These are phyloP conservation scores for Diaporthe helianthi DNA, from an alignment of 2,329 filamentous ascomycete genomes.

Conservation along the genomic window DNA sequence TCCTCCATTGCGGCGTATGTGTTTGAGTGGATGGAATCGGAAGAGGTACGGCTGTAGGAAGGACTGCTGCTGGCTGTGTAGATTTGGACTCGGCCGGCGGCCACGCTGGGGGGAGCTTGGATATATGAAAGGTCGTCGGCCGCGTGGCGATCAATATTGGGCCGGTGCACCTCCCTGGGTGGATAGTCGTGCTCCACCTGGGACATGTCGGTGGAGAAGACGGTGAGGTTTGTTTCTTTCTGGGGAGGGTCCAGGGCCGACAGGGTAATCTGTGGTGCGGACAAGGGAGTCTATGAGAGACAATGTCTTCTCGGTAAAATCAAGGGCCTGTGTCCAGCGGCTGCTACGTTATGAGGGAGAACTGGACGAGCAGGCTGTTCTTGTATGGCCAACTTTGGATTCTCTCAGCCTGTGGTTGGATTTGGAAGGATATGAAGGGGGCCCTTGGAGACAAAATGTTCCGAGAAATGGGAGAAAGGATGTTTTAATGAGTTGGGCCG, in stretches of 20 bases:
- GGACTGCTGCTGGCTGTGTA: constrained; percentile 12
- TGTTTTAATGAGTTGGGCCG: constrained; percentile 35
- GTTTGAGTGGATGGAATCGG: constrained; percentile 37
- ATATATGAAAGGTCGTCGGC: constrained; percentile 34
- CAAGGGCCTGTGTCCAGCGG: constrained; percentile 1
- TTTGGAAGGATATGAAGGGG: constrained; percentile 28
- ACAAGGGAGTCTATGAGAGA: constrained; percentile 36
- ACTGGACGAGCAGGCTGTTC: constrained; percentile 14
- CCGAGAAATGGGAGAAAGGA: constrained; percentile 31
- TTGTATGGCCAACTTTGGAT: constrained; percentile 24
- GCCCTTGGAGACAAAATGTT: constrained; percentile 1
- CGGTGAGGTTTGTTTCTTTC: constrained; percentile 20
- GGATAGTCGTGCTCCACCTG: constrained; percentile 34
- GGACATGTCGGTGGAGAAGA: constrained; percentile 34
- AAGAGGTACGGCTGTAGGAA: constrained; percentile 28
- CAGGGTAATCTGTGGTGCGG: constrained; percentile 26
- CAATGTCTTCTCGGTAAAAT: constrained; percentile 30
- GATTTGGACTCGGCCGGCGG: constrained; percentile 29
- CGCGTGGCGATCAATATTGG: constrained; percentile 31
- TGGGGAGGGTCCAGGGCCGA: not conserved
- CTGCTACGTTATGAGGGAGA: constrained; percentile 16
- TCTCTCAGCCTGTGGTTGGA: not conserved
- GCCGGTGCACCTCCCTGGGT: constrained; percentile 32
- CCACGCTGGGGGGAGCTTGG: constrained; percentile 20
- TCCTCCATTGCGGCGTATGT: constrained; percentile 36